Percentiles rank a stretch among this genome's conserved stretches.
Conservation (phyloP, 352 stramenopile genomes). For the Globisporangium perplexum region DNA sequence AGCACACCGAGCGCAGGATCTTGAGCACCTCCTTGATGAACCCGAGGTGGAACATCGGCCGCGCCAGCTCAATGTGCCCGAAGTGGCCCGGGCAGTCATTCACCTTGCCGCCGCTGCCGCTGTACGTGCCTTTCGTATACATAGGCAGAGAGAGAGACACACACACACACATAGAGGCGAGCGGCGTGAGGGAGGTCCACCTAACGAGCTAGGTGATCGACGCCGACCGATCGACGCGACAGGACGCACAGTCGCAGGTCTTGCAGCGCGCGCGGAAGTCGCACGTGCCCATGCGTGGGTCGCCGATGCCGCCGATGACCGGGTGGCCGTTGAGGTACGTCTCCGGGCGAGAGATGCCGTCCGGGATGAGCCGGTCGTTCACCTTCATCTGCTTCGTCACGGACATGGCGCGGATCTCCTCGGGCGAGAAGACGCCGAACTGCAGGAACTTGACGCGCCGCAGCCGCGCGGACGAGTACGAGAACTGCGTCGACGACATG, state of each 20-base stretch:
- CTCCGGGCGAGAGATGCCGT: conserved; percentile 91
- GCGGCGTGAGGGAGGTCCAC: no score
- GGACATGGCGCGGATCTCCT: conserved; percentile 96
- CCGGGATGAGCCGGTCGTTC: conserved; percentile 94
- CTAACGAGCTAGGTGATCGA: no score
- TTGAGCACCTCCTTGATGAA: conserved; percentile 97
- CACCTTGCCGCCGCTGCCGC: conserved; percentile 89
- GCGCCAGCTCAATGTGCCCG: conserved; percentile 97
- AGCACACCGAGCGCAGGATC: conserved; percentile 94
- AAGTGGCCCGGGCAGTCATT: conserved; percentile 99
- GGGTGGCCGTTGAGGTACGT: conserved; percentile 92
- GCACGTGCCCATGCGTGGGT: conserved; percentile 96
- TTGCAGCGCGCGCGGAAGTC: conserved; percentile 87
- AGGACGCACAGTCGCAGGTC: conserved; percentile 89
- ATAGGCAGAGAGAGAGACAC: neutral
- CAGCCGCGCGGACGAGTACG: conserved; percentile 93
- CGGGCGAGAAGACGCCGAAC: conserved; percentile 97
- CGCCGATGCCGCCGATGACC: conserved; percentile 97
- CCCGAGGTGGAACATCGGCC: conserved; percentile 97
- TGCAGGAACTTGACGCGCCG: conserved; percentile 97
- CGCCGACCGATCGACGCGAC: no score
- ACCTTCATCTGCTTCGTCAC: conserved; percentile 97
- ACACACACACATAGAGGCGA: neutral
- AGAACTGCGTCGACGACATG: conserved; percentile 91
- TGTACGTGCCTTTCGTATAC: conserved; percentile 69